Base-by-base conservation (phyloP, 768 basidiomycete species). In the Tubosaeta sp. region DNA sequence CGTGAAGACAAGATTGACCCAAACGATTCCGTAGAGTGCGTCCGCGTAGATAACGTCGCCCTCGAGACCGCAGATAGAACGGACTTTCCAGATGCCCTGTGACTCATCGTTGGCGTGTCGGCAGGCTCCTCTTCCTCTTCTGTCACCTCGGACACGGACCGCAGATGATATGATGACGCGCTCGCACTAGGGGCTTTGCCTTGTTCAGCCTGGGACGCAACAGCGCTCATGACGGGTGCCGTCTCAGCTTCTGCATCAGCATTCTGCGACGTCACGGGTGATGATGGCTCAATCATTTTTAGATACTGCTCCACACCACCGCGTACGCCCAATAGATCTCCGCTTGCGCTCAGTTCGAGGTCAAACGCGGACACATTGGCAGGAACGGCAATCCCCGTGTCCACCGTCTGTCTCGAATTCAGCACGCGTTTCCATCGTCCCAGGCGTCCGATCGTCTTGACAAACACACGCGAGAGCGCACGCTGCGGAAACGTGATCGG, bases 351-450 rank as follows among this genome's bases (percentile, higher is more conserved):
- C 42, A 80, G 60, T 63, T 87, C 87, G 39, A 90, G 66, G 61
- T 90, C 86, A 62, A 90, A 86, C 7, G 84, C 83, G 2, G 86
- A 84, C 2, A 83, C 77, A 53, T 80, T 81, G n/a, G 70, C 64
- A 17, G 70, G 64, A 4, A 70, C 54, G 1, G 69, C 66, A 11
- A 71, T 65, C 7, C 69, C 70, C 17, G 75, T 70, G 33, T 71
- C 68, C 35, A 71, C 57, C 17, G 67, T 59, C 22, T 66, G 65
- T 6, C 76, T 66, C 33, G 73, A 69, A 58, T 87, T 84, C 47
- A 93, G 66, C 27, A 88, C 89, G 6, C 91, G 82, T 61, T 79
- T 88, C 88, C 91, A 88, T 10, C 87, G 74, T 2, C 91, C 91
- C 16, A 95, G 71, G 6, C 87, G 79, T 5, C 91, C 89, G 27